Evolutionary conservation across 306 rosid species (phyloP).

Genomic region (Vigna angularis): DNA sequence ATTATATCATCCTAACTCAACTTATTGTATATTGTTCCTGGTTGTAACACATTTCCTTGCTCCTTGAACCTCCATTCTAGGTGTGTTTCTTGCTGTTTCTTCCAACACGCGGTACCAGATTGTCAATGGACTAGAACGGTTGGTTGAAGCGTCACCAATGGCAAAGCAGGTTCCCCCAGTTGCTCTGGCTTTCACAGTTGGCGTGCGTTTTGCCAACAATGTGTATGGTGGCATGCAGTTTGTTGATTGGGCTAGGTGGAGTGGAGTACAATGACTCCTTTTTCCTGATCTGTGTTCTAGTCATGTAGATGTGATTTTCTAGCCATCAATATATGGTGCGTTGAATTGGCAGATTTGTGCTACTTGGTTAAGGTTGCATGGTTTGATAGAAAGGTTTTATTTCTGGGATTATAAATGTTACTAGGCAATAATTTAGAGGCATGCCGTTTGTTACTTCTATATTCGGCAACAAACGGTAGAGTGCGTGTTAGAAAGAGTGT

Average conservation of each 20-base stretch:
- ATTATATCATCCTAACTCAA: not conserved
- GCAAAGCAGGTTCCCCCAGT: constrained; percentile 82
- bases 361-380: constrained; percentile 34
- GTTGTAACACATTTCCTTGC: not conserved
- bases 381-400: constrained; percentile 8
- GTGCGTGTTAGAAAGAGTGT: too few relatives aligned
- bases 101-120: constrained; percentile 92
- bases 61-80: constrained; percentile 50
- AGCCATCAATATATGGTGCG: constrained; percentile 5
- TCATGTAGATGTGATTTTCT: constrained; percentile 21
- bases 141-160: constrained; percentile 85
- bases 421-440: constrained; percentile 14
- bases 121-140: constrained; percentile 79
- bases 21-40: not conserved
- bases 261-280: constrained; percentile 79
- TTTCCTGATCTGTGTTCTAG: constrained; percentile 19
- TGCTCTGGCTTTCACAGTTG: constrained; percentile 91
- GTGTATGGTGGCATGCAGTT: constrained; percentile 96
- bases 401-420: constrained; percentile 5
- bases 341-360: constrained; percentile 6
- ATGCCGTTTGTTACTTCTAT: not conserved
- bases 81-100: constrained; percentile 87
- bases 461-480: too few relatives aligned
- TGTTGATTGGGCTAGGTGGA: constrained; percentile 97
- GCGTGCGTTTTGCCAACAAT: constrained; percentile 91